Conservation (phyloP, 768 basidiomycete genomes). For the Tylopilus plumbeoviolaceoides region DNA sequence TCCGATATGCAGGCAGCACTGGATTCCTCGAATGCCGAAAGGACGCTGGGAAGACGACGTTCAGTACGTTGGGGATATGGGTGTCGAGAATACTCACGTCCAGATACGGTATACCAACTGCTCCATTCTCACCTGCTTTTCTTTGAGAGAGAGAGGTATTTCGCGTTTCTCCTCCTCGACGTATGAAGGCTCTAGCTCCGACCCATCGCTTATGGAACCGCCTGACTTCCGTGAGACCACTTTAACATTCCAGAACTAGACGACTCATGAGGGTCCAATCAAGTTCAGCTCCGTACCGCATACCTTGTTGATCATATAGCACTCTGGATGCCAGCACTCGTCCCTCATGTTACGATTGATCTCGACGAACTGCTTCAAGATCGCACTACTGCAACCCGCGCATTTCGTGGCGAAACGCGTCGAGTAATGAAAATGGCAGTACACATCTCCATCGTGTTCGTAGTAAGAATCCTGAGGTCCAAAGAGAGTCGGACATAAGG, state of each 20-base stretch:
- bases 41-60: constrained; percentile 50
- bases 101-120: constrained; percentile 97
- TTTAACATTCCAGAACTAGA: constrained; percentile 98
- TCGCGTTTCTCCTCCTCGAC: constrained; percentile 78
- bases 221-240: constrained; percentile 72
- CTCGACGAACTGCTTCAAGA: constrained; percentile 98
- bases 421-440: constrained; percentile 99
- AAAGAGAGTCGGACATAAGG: constrained; percentile 91
- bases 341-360: constrained; percentile 98
- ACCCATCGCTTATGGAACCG: constrained; percentile 52
- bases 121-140: constrained; percentile 92
- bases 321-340: constrained; percentile 99
- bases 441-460: constrained; percentile 96
- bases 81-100: constrained; percentile 61
- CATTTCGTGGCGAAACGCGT: constrained; percentile 98
- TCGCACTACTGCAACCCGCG: constrained; percentile 94
- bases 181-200: constrained; percentile 51
- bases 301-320: constrained; percentile 99
- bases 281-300: constrained; percentile 15
- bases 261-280: constrained; percentile 9
- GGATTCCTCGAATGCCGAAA: constrained; percentile 98
- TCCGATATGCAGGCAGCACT: constrained; percentile 98
- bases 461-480: constrained; percentile 99
- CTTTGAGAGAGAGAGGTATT: constrained; percentile 73
- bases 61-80: constrained; percentile 3